A percentile compares a stretch with the other conserved stretches of the same genome.
phyloP scores from a whole-genome alignment of 352 stramenopile species.

The Pythium rishiriense region DNA sequence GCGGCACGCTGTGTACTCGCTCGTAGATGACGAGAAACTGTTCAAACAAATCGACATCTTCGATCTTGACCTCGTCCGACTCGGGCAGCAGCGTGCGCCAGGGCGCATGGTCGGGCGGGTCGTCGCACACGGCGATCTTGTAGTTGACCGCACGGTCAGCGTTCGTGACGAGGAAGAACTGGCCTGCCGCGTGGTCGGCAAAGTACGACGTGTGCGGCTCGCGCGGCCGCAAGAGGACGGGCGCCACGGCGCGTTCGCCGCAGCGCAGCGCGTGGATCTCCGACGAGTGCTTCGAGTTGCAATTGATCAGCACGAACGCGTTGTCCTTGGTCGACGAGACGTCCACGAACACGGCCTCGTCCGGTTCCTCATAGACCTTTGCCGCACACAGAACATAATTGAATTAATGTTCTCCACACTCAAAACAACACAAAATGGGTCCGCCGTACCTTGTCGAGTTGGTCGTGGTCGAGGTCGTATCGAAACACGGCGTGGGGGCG shows the following conservation, averaged over 20 bases:
- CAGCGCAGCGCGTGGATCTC: conserved; percentile 65
- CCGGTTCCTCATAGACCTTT: conserved; percentile 74
- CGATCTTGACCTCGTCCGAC: conserved; percentile 74
- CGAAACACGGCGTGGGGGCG: conserved; percentile 65
- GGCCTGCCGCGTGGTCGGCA: conserved; percentile 66
- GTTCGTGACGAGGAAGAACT: conserved; percentile 86
- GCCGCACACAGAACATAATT: conserved; percentile 1
- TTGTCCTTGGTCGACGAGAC: conserved; percentile 84
- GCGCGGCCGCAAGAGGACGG: conserved; percentile 42
- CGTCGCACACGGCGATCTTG: conserved; percentile 52
- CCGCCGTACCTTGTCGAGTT: conserved; percentile 50
- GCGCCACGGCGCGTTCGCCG: background rate
- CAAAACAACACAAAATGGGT: background rate
- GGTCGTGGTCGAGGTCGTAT: conserved; percentile 49
- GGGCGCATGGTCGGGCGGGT: conserved; percentile 3
- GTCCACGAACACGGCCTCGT: conserved; percentile 84
- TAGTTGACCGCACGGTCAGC: conserved; percentile 71
- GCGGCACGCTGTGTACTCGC: conserved; percentile 63
- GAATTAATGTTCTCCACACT: background rate
- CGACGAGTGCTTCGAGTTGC: conserved; percentile 87
- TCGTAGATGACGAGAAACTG: conserved; percentile 83
- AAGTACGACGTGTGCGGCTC: conserved; percentile 81
- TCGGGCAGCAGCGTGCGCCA: conserved; percentile 63
- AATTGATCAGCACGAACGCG: conserved; percentile 81
- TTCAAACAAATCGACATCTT: conserved; percentile 87